Base-by-base conservation (phyloP, 1,284 basidiomycete species). In the Abortiporus biennis region DNA sequence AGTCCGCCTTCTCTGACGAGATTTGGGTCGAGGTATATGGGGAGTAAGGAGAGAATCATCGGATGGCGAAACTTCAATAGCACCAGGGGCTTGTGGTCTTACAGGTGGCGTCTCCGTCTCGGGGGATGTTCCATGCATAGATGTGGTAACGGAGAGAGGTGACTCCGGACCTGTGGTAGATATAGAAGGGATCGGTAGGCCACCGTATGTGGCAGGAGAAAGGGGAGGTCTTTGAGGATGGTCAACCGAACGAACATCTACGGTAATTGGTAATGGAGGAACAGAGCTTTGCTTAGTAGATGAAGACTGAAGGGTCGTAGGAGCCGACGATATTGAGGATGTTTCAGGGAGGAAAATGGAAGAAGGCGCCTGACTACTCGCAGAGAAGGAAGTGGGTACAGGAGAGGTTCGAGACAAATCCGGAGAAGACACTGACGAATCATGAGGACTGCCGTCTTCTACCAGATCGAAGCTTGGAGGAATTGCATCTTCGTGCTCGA, bases 141-240 rank as follows among this genome's bases (percentile, higher is more conserved):
- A 30, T 22, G 27, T 15, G 20, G 22, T 20, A 9, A 20, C 38
- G n/a, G 53, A 25, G 1, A 48, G 36, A 1, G 69, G 64, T 0
- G 64, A 63, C 22, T 72, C 69, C 1, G 72, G 67, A 2, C 56
- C 67, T 2, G 73, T 74, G 1, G 72, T 78, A 3, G 74, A 70
- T 43, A 80, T 78, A 8, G 54, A 62, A 11, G 78, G 78, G 36
- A 80, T 72, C 2, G 68, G 64, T 9, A 71, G 49, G 1, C 67
- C 66, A 6, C 59, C 62, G 38, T 65, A 69, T 2, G 55, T 57
- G n/a, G n/a, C n/a, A n/a, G n/a, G 11, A 40, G 38, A 17, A 48
- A 21, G 13, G 15, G 9, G 35, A 15, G 2, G 46, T n/a, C n/a
- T n/a, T n/a, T n/a, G n/a, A n/a, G n/a, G n/a, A n/a, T n/a, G 8